phyloP scores from a whole-genome alignment of 140 eudicot genomes.

The Cichorium intybus region DNA sequence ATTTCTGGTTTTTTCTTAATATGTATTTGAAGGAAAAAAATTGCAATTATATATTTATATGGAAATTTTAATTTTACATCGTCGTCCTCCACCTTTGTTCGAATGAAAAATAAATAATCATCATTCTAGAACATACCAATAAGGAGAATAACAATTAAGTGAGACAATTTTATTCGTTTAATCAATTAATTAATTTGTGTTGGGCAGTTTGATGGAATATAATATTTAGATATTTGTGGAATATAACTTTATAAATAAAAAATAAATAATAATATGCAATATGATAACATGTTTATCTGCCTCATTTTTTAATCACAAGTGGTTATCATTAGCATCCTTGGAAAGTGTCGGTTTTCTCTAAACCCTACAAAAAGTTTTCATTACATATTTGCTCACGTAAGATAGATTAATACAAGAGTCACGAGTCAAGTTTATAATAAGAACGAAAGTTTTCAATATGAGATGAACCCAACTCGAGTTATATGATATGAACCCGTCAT shows the following conservation, averaged over 20 bases:
- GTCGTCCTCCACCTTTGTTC: not conserved
- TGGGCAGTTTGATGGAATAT: not conserved
- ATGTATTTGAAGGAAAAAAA: too few relatives aligned
- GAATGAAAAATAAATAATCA: too few relatives aligned
- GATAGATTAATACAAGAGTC: not conserved
- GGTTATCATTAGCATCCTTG: not conserved
- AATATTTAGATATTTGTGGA: not conserved
- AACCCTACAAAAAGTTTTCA: not conserved
- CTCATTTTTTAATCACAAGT: not conserved
- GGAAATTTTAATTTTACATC: not conserved
- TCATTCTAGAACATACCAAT: not conserved
- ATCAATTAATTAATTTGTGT: not conserved
- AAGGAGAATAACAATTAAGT: not conserved
- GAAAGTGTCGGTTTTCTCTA: not conserved
- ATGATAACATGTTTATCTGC: not conserved
- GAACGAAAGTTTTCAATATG: too few relatives aligned
- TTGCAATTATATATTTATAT: too few relatives aligned
- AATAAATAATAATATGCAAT: not conserved
- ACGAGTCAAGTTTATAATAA: not conserved
- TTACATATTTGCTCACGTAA: not conserved
- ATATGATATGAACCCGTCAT: too few relatives aligned
- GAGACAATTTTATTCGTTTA: not conserved
- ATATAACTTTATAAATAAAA: not conserved
- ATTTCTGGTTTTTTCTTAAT: too few relatives aligned
- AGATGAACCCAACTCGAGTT: too few relatives aligned